Base-by-base conservation (phyloP, 2,329 filamentous ascomycete genomes). In the Fusarium austroafricanum region DNA sequence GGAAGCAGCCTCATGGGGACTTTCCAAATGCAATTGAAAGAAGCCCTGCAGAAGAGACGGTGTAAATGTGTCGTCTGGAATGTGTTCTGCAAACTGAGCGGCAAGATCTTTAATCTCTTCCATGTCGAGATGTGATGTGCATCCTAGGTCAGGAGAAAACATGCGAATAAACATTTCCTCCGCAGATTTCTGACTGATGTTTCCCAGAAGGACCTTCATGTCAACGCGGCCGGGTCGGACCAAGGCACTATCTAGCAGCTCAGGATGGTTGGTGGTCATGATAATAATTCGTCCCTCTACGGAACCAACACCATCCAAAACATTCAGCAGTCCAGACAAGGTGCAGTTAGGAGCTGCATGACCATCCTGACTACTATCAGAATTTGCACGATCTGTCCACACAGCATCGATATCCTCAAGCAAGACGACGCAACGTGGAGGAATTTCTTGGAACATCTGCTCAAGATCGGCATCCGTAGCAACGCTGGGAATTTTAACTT, bases 211-310 rank as follows among this genome's bases (percentile, higher is more conserved):
- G 10, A 92, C 84, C 61, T 85, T 86, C 76, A 87, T 83, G 70
- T 93, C 90, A 2, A 93, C 86, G 3, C 90, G 83, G 0, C 90
- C 90, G 0, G 90, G 90, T 1, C 90, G 83, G 11, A 91, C 82
- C 0, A 93, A 80, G 0, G 89, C 90, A 3, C 82, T 78, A 71
- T 92, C 89, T 0, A 92, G 83, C 51, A 86, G 84, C 49, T 92
- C 88, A 0, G 86, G 84, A 49, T 86, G 83, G 71, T 92, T 93
- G 28, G 89, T 90, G 0, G 90, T 93, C 89, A 93, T 92, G 74
- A 93, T 86, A 18, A 93, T 83, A 26, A 92, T 88, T 17, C 89
- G 84, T 3, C 90, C 90, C 78, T 93, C 90, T 52, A 87, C 86
- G 0, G 87, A 88, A 0, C 89, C 89, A 0, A 92, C 89, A 4